A percentile compares a stretch with the other conserved stretches of the same genome.
phyloP scores from a whole-genome alignment of 2,329 filamentous ascomycete genomes.

The Pseudogymnoascus sp. region DNA sequence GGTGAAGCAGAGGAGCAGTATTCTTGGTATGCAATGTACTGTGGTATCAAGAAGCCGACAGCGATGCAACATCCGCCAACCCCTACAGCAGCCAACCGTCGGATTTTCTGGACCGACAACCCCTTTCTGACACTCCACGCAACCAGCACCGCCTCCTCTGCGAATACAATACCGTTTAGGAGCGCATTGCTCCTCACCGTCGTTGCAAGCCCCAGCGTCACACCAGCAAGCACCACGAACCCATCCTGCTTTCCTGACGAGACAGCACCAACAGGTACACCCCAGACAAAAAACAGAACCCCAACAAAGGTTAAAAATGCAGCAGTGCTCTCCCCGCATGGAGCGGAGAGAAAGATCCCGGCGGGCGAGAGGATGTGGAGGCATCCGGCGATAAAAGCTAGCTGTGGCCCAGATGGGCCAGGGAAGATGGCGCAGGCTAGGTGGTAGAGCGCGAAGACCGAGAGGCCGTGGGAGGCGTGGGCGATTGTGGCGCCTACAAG shows the following conservation, averaged over 20 bases:
- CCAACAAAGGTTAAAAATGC: conserved; percentile 69
- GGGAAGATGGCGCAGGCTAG: conserved; percentile 52
- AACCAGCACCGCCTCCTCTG: conserved; percentile 47
- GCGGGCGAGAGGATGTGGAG: conserved; percentile 82
- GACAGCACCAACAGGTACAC: not conserved
- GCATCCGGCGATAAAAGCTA: conserved; percentile 59
- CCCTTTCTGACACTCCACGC: conserved; percentile 35
- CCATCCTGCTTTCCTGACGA: conserved; percentile 32
- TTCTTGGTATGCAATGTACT: conserved; percentile 62
- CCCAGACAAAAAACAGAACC: conserved; percentile 54
- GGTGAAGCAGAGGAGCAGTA: conserved; percentile 49
- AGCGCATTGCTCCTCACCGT: conserved; percentile 79
- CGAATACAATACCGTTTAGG: conserved; percentile 67
- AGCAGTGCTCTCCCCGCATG: conserved; percentile 75
- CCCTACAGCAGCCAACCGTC: conserved; percentile 49
- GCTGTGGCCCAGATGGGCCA: conserved; percentile 29
- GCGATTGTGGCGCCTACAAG: conserved; percentile 58
- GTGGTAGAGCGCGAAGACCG: conserved; percentile 62
- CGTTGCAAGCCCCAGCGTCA: conserved; percentile 63
- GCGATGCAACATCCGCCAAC: conserved; percentile 61
- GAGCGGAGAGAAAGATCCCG: conserved; percentile 80
- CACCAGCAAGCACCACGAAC: conserved; percentile 52
- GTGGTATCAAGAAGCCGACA: conserved; percentile 61
- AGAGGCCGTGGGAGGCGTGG: conserved; percentile 66
- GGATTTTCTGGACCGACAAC: conserved; percentile 34